These are phyloP conservation scores for Hypoxylon crocopeplum DNA, from an alignment of 495 filamentous ascomycete genomes.

Conservation along the genomic window DNA sequence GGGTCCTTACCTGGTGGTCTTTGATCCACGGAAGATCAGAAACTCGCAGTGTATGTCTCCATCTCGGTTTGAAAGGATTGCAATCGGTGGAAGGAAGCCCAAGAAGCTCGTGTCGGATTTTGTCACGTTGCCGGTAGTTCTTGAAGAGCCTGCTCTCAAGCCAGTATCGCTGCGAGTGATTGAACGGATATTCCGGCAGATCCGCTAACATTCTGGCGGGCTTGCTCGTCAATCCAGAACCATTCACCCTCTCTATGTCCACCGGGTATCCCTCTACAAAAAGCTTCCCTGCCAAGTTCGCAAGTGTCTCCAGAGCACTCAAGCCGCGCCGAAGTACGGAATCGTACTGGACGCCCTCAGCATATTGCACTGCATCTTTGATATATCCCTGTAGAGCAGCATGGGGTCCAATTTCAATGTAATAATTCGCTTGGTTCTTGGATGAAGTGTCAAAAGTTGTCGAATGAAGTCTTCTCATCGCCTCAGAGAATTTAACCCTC, in stretches of 20 bases:
- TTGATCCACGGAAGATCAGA: slow-evolving; percentile 54
- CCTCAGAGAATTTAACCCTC: slow-evolving; percentile 46
- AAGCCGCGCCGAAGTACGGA: background rate
- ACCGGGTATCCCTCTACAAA: slow-evolving; percentile 33
- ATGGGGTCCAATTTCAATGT: slow-evolving; percentile 66
- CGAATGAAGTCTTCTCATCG: background rate
- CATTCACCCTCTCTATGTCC: slow-evolving; percentile 21
- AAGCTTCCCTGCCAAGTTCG: background rate
- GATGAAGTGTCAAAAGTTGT: background rate
- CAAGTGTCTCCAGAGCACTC: background rate
- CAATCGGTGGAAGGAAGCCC: slow-evolving; percentile 44
- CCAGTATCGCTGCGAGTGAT: slow-evolving; percentile 49
- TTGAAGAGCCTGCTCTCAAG: slow-evolving; percentile 45
- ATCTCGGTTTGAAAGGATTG: slow-evolving; percentile 48
- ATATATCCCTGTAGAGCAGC: slow-evolving; percentile 54
- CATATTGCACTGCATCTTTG: background rate
- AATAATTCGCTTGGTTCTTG: background rate
- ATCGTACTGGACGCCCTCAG: background rate
- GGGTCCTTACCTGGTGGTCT: slow-evolving; percentile 47
- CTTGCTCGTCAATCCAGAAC: background rate
- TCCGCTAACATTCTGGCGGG: slow-evolving; percentile 29
- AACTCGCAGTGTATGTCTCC: slow-evolving; percentile 47
- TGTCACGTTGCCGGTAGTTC: slow-evolving; percentile 46
- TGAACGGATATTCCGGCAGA: slow-evolving; percentile 50
- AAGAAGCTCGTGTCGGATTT: slow-evolving; percentile 52